phyloP scores from a whole-genome alignment of 169 alveolate species.

The Plasmodium cynomolgi region DNA sequence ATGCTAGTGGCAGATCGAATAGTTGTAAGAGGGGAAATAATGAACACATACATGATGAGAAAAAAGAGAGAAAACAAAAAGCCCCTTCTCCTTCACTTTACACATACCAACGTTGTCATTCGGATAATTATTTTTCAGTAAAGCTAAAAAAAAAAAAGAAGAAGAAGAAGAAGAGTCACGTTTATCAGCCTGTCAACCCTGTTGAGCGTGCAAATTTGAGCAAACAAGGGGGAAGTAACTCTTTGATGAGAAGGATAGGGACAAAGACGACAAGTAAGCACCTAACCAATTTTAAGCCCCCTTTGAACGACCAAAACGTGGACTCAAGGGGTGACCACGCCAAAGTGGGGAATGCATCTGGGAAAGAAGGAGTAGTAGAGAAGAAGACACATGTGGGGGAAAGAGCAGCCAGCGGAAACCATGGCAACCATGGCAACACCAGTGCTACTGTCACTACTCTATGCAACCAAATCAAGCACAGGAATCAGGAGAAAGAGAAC shows the following conservation, averaged over 20 bases:
- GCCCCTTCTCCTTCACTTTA: background rate
- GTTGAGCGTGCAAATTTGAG: constrained; percentile 6
- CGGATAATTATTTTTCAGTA: constrained; percentile 73
- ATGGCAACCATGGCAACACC: background rate
- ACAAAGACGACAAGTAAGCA: constrained; percentile 21
- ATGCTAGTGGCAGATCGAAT: background rate
- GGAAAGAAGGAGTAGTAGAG: constrained; percentile 3
- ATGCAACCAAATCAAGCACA: background rate
- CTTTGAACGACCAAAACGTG: background rate
- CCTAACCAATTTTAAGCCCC: constrained; percentile 4
- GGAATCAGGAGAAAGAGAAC: background rate
- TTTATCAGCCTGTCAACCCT: background rate
- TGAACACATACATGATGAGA: constrained; percentile 11
- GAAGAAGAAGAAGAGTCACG: constrained; percentile 1
- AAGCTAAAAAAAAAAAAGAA: background rate
- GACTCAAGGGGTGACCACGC: background rate
- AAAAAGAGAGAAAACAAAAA: background rate
- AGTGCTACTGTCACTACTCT: background rate
- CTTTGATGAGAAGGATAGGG: background rate
- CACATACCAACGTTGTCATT: constrained; percentile 2
- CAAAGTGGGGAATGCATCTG: constrained; percentile 3
- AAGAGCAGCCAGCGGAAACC: background rate
- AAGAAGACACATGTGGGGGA: background rate
- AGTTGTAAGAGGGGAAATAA: background rate
- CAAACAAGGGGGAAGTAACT: background rate